Base-by-base conservation (phyloP, 2,329 filamentous ascomycete genomes). In the Ophiocordyceps sinensis region DNA sequence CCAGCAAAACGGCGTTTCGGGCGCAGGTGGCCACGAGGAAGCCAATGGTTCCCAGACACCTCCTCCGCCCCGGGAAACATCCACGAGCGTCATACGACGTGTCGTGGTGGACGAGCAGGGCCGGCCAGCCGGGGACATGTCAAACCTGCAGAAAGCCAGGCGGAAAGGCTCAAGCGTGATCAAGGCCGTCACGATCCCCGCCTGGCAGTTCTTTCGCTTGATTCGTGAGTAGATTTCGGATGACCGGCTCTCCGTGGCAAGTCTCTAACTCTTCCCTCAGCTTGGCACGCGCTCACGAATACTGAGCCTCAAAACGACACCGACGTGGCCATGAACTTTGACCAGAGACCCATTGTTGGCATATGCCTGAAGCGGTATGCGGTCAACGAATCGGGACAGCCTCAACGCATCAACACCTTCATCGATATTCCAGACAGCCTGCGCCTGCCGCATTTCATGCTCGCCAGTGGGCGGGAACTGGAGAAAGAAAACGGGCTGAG, bases 201-300 rank as follows among this genome's bases (percentile, higher is more conserved):
- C 91, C 2, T 96, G 88, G 87, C 89, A 95, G 53, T 94, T 96
- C 55, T 96, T 95, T 63, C 86, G 84, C 53, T 67, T 96, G 23
- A 86, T 95, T 51, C 88, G 83, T 87, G 66, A 63, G 82, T 41
- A n/a, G 21, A 37, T 14, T 70, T 3, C 9, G 23, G 51, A 46
- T 41, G 41, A 8, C 41, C 41, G 37, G 37, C 26, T 21, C 3
- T 12, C 3, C 10, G 5, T 13, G 19, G 28, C 17, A 15, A 19
- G 32, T 10, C n/a, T 40, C 14, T 10, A 36, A 41, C 36, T 44
- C 15, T 36, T 32, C 14, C 3, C 44, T 41, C 53, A 88, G 83
- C 88, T 26, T 95, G 88, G 88, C 87, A 94, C 56, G 86, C 85
- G 2, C 56, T 71, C 4, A 61, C 64, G 5, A 67, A 67, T 44